phyloP scores from a whole-genome alignment of 2,329 filamentous ascomycete genomes.

The Aspergillus novoparasiticus region DNA sequence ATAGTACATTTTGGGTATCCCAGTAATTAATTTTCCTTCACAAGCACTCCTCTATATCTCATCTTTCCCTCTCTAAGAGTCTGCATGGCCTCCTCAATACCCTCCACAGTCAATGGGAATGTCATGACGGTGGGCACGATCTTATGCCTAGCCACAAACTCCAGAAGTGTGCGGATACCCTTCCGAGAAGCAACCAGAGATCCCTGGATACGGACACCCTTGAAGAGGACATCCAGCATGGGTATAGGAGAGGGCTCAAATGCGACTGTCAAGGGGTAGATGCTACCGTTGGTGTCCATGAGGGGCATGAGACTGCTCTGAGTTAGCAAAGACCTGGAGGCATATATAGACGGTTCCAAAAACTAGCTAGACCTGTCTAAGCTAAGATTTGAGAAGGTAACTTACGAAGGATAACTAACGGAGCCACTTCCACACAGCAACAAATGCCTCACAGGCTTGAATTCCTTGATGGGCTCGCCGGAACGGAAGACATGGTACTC shows the following conservation, averaged over 20 bases:
- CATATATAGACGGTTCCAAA: neutral
- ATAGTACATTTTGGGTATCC: neutral
- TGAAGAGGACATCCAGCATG: conserved; percentile 52
- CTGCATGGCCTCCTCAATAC: conserved; percentile 52
- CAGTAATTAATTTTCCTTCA: conserved; percentile 13
- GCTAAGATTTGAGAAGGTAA: neutral
- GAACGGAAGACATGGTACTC: conserved; percentile 54
- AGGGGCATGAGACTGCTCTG: conserved; percentile 22
- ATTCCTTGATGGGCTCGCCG: conserved; percentile 5
- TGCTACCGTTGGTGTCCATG: conserved; percentile 27
- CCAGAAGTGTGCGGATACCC: conserved; percentile 65
- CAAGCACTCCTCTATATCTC: conserved; percentile 51
- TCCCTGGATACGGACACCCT: conserved; percentile 63
- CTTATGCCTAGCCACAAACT: conserved; percentile 61
- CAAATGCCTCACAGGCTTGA: conserved; percentile 20
- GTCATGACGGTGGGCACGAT: conserved; percentile 67
- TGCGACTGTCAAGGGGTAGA: conserved; percentile 33
- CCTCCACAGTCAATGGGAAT: conserved; percentile 57
- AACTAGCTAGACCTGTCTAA: neutral
- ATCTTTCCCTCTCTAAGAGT: conserved; percentile 49
- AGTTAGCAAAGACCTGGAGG: neutral
- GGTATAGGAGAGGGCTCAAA: conserved; percentile 24
- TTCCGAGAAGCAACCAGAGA: conserved; percentile 64
- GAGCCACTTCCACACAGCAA: conserved; percentile 16
- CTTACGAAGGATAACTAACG: conserved; percentile 18